These are phyloP conservation scores for Yamadazyma dendronema DNA, from an alignment of 1,139 yeast species.

Conservation along the genomic window DNA sequence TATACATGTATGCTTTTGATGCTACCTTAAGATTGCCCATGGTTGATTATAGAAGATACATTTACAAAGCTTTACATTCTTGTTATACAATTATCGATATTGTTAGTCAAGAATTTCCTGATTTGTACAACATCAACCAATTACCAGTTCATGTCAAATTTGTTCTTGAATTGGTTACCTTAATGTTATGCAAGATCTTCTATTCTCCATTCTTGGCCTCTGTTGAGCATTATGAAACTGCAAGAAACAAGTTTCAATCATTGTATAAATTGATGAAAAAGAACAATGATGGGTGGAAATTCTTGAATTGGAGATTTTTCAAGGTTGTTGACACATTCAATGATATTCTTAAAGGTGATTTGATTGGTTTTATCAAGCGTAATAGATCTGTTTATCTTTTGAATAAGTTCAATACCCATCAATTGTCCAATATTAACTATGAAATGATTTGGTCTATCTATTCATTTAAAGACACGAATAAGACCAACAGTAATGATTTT, in stretches of 20 bases:
- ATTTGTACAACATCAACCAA: slow-evolving; percentile 26
- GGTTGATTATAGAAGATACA: slow-evolving; percentile 28
- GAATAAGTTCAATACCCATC: slow-evolving; percentile 36
- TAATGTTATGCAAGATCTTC: slow-evolving; percentile 34
- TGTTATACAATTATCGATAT: slow-evolving; percentile 29
- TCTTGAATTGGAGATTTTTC: slow-evolving; percentile 26
- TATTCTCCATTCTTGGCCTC: slow-evolving; percentile 36
- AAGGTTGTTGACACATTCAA: slow-evolving; percentile 33
- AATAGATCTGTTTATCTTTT: slow-evolving; percentile 29
- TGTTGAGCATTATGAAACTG: slow-evolving; percentile 28
- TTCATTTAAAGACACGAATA: slow-evolving; percentile 20
- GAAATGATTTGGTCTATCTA: slow-evolving; percentile 45
- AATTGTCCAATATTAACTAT: slow-evolving; percentile 38
- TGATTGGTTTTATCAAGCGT: slow-evolving; percentile 10
- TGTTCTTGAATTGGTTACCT: slow-evolving; percentile 34
- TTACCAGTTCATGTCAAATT: slow-evolving; percentile 44
- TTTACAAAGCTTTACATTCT: slow-evolving; percentile 30
- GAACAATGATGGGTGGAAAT: slow-evolving; percentile 22
- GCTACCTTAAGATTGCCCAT: slow-evolving; percentile 28
- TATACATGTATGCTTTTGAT: slow-evolving; percentile 35
- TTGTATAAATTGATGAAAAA: slow-evolving; percentile 23
- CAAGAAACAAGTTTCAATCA: slow-evolving; percentile 29
- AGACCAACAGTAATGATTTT: slow-evolving; percentile 6
- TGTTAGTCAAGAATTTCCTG: slow-evolving; percentile 23
- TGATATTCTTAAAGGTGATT: slow-evolving; percentile 15